Percentiles rank a stretch among this genome's conserved stretches.
These are phyloP conservation scores for Pseudevernia furfuracea DNA, from an alignment of 495 filamentous ascomycete species.

Conservation along the genomic window DNA sequence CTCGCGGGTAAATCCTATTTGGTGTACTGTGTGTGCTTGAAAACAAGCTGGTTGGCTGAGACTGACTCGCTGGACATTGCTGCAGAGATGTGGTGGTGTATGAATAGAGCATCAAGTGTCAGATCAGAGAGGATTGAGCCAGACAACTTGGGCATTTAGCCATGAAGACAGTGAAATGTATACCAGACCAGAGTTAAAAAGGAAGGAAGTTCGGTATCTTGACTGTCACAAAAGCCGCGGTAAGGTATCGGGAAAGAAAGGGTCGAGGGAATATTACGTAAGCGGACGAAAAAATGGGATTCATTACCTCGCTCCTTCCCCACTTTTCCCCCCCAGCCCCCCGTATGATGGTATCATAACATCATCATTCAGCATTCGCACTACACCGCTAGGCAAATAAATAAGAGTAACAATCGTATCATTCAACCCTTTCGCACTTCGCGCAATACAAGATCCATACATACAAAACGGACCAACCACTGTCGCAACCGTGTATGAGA, in stretches of 20 bases:
- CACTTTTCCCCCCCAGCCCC: background rate
- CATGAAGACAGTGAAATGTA: too few relatives aligned
- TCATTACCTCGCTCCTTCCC: conserved; percentile 1
- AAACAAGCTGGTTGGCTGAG: too few relatives aligned
- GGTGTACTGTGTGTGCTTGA: too few relatives aligned
- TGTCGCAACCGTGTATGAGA: conserved; percentile 18
- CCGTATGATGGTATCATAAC: background rate
- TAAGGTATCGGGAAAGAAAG: background rate
- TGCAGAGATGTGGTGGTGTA: too few relatives aligned
- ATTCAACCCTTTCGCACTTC: conserved; percentile 4
- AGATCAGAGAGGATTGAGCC: too few relatives aligned
- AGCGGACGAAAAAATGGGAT: background rate
- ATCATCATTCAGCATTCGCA: background rate
- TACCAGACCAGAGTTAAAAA: too few relatives aligned
- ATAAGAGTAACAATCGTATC: conserved; percentile 16
- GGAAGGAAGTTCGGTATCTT: too few relatives aligned
- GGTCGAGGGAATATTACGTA: background rate
- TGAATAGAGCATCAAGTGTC: too few relatives aligned
- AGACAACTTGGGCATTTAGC: too few relatives aligned
- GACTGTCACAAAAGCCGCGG: too few relatives aligned
- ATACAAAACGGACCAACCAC: conserved; percentile 14
- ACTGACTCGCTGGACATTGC: background rate
- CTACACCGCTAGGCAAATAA: conserved; percentile 10
- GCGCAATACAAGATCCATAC: conserved; percentile 12
- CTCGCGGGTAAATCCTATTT: too few relatives aligned